Conservation (phyloP, 495 filamentous ascomycete genomes). For the Aspergillus cristatus region DNA sequence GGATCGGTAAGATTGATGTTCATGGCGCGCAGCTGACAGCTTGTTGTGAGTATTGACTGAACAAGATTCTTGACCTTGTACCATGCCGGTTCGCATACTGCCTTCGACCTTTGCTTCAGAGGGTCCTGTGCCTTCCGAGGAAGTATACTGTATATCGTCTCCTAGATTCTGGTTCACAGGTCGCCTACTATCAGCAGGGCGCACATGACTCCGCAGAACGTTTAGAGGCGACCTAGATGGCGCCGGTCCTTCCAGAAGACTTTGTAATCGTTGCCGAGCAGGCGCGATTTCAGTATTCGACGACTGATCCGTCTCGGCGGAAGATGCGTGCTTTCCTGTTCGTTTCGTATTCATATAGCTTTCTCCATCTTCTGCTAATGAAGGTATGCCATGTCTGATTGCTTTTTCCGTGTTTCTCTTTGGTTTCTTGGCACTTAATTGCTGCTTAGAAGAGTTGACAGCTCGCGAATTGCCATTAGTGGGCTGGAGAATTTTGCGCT, state of each 20-base stretch:
- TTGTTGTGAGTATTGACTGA: too few relatives aligned
- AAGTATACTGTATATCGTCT: neutral
- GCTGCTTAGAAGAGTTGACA: neutral
- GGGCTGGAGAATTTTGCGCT: slow-evolving; percentile 13
- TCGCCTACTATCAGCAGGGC: neutral
- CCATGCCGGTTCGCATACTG: neutral
- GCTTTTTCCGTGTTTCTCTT: slow-evolving; percentile 7
- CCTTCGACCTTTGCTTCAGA: too few relatives aligned
- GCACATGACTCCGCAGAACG: neutral
- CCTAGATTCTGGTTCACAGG: neutral
- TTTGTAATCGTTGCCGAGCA: slow-evolving; percentile 19
- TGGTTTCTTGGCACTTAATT: slow-evolving; percentile 1
- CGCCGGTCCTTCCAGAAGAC: slow-evolving; percentile 27
- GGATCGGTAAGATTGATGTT: slow-evolving; percentile 40
- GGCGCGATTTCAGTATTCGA: slow-evolving; percentile 1
- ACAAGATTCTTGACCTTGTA: neutral
- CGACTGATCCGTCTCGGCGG: neutral
- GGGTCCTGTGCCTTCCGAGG: neutral
- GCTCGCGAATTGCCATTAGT: slow-evolving; percentile 14
- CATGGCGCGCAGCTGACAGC: slow-evolving; percentile 11
- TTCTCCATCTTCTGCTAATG: slow-evolving; percentile 34
- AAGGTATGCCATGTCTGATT: slow-evolving; percentile 15
- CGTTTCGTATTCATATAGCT: slow-evolving; percentile 1
- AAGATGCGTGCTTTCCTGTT: neutral
- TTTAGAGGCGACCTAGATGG: slow-evolving; percentile 20